Base-by-base conservation (phyloP, 108 stramenopile genomes). In the Poteriospumella lacustris region DNA sequence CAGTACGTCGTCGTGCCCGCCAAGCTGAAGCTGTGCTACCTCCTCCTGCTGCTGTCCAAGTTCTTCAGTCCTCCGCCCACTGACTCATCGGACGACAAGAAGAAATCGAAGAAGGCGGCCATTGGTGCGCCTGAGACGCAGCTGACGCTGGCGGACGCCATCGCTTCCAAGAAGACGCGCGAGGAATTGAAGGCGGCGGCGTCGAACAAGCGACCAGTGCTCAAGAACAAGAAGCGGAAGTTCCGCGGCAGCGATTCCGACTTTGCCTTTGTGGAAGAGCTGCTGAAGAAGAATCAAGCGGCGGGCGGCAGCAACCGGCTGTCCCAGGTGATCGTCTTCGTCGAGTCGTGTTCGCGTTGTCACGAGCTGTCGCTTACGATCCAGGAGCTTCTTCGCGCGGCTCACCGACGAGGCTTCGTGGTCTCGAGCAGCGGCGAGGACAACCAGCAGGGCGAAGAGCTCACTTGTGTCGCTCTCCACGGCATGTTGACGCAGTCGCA, bases 261-360 rank as follows among this genome's bases (percentile, higher is more conserved):
- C 0, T 86, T 88, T 77, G 90, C 90, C 38, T n/a, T n/a, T n/a
- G n/a, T n/a, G n/a, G n/a, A n/a, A n/a, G n/a, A n/a, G n/a, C n/a
- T n/a, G n/a, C n/a, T n/a, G n/a, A n/a, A n/a, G n/a, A n/a, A n/a
- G n/a, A n/a, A n/a, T n/a, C n/a, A n/a, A n/a, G n/a, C n/a, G n/a
- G n/a, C n/a, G n/a, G n/a, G n/a, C n/a, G n/a, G n/a, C n/a, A n/a
- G n/a, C n/a, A n/a, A n/a, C n/a, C n/a, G n/a, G n/a, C n/a, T n/a
- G n/a, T n/a, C n/a, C n/a, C n/a, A n/a, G n/a, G 89, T 90, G 12
- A 95, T 99, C 81, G 88, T 99, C 67, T 99, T 99, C 82, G 94
- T 93, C 9, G 88, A 91, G n/a, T 96, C 95, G 34, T 97, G 96
- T 80, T 89, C 95, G 77, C 86, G 92, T 52, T 92, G 92, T 34